Conservation (phyloP, 371 early-diverging fungal genomes). For the Enteropsectra breve region DNA sequence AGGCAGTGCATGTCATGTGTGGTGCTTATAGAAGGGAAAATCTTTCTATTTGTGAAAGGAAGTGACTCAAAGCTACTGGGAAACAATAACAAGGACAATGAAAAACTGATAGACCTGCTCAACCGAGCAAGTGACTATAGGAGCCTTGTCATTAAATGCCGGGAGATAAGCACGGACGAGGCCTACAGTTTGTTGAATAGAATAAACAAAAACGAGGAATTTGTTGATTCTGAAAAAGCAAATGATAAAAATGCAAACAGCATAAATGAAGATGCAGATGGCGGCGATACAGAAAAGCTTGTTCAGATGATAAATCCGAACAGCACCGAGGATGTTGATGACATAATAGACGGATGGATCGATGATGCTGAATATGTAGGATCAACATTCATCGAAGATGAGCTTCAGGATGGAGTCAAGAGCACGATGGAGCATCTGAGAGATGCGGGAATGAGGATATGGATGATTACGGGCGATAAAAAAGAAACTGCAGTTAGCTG, state of each 20-base stretch:
- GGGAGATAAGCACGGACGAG: constrained; percentile 65
- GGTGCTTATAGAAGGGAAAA: constrained; percentile 22
- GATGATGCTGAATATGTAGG: constrained; percentile 63
- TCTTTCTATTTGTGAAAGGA: constrained; percentile 70
- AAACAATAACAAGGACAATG: constrained; percentile 6
- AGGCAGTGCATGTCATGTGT: constrained; percentile 58
- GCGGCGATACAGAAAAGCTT: constrained; percentile 61
- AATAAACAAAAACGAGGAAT: constrained; percentile 52
- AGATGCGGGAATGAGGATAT: constrained; percentile 81
- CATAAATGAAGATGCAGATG: not conserved
- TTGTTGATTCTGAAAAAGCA: not conserved
- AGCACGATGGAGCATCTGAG: constrained; percentile 73
- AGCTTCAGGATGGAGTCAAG: constrained; percentile 82
- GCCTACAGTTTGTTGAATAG: constrained; percentile 65
- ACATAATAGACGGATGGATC: constrained; percentile 63
- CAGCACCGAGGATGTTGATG: constrained; percentile 69
- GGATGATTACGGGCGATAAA: constrained; percentile 98
- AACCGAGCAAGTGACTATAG: constrained; percentile 72
- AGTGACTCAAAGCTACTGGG: constrained; percentile 66
- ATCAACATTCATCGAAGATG: constrained; percentile 91
- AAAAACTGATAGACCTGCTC: constrained; percentile 45
- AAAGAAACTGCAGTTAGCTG: constrained; percentile 87
- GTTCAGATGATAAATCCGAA: constrained; percentile 63
- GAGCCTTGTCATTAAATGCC: constrained; percentile 73
- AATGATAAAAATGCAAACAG: not conserved